A percentile compares a stretch with the other conserved stretches of the same genome.
phyloP scores from a whole-genome alignment of 1,284 basidiomycete genomes.

The Phaffia rhodozyma region DNA sequence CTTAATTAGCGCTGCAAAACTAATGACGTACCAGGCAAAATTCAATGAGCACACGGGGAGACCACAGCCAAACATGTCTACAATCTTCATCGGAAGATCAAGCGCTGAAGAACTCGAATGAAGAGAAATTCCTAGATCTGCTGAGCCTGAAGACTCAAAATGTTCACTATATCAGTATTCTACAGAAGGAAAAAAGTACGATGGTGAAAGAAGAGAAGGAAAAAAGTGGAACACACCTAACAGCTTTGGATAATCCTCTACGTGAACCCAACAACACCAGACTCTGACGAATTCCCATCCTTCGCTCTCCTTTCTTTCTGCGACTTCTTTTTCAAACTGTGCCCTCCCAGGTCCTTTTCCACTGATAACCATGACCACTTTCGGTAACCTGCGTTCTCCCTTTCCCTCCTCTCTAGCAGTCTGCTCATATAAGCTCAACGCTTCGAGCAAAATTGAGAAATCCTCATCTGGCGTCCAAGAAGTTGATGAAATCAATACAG shows the following conservation, averaged over 20 bases:
- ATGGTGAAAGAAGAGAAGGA: constrained; percentile 1
- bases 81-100: constrained; percentile 98
- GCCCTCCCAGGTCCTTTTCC: constrained; percentile 75
- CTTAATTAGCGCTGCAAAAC: background rate
- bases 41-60: constrained; percentile 83
- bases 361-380: constrained; percentile 72
- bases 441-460: constrained; percentile 67
- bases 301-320: constrained; percentile 45
- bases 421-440: constrained; percentile 56
- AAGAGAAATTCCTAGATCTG: constrained; percentile 81
- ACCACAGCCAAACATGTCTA: constrained; percentile 97
- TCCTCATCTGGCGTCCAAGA: constrained; percentile 98
- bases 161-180: background rate
- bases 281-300: constrained; percentile 72
- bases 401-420: constrained; percentile 38
- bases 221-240: constrained; percentile 44
- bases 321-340: constrained; percentile 55
- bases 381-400: constrained; percentile 44
- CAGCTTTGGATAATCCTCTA: constrained; percentile 72
- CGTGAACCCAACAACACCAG: constrained; percentile 74
- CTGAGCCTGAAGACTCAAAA: constrained; percentile 48
- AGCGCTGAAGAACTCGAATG: constrained; percentile 82
- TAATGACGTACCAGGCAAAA: constrained; percentile 58
- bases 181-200: background rate
- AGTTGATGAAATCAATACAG: constrained; percentile 80